Conservation (phyloP, 148 eudicot genomes). For the Amaranthus cruentus region DNA sequence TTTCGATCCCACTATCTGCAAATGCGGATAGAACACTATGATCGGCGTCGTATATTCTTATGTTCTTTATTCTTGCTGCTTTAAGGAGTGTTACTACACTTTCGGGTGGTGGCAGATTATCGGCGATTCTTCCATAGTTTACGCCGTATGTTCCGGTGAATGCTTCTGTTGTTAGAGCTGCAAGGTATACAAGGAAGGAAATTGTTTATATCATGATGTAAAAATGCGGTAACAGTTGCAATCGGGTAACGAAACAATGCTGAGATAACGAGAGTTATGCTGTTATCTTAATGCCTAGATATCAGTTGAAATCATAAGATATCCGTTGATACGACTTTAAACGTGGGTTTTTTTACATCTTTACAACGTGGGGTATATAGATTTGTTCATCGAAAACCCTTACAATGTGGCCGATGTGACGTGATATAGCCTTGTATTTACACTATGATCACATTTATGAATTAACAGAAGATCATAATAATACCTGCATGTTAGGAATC, state of each 20-base stretch:
- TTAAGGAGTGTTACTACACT: constrained; percentile 62
- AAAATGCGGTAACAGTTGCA: not conserved
- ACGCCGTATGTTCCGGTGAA: constrained; percentile 77
- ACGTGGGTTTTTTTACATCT: too few relatives aligned
- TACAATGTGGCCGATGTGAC: too few relatives aligned
- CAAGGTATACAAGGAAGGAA: not conserved
- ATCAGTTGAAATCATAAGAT: too few relatives aligned
- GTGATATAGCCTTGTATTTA: too few relatives aligned
- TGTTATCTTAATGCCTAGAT: too few relatives aligned
- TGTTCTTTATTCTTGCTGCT: constrained; percentile 59
- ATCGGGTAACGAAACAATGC: too few relatives aligned
- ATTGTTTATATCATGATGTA: not conserved
- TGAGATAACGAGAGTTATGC: too few relatives aligned
- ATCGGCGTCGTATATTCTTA: constrained; percentile 68
- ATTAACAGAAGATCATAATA: too few relatives aligned
- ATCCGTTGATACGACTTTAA: not conserved
- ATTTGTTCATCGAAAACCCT: too few relatives aligned
- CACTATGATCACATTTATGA: too few relatives aligned
- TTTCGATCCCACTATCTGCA: constrained; percentile 55
- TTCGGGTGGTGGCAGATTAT: constrained; percentile 63
- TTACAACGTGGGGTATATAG: too few relatives aligned
- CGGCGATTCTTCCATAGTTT: constrained; percentile 70
- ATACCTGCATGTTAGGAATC: too few relatives aligned
- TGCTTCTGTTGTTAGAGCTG: constrained; percentile 26
- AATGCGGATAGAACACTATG: constrained; percentile 61